A percentile compares a stretch with the other conserved stretches of the same genome.
These are phyloP conservation scores for Syncephalis plumigaleata DNA, from an alignment of 371 early-diverging fungal genomes.

Conservation along the genomic window DNA sequence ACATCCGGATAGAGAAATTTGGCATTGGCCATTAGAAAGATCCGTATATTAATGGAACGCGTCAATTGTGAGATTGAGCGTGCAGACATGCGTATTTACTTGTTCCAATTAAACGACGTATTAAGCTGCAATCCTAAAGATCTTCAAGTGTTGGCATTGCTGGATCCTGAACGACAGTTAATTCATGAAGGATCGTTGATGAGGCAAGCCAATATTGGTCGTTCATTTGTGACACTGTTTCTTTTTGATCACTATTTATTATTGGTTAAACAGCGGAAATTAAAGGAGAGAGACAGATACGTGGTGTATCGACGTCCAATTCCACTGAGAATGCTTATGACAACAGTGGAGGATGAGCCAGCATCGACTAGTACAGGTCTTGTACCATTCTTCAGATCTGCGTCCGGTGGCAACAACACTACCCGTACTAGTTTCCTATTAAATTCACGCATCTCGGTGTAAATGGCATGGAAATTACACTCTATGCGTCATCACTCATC, in stretches of 20 bases:
- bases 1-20: conserved; percentile 56
- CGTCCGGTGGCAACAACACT: conserved; percentile 11
- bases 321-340: conserved; percentile 47
- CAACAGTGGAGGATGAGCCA: conserved; percentile 37
- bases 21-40: conserved; percentile 33
- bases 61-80: conserved; percentile 76
- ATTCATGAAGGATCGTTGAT: conserved; percentile 67
- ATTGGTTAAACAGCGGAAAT: conserved; percentile 46
- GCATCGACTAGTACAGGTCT: conserved; percentile 2
- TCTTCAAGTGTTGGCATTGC: conserved; percentile 48
- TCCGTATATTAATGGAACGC: conserved; percentile 43
- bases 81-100: conserved; percentile 55
- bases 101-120: conserved; percentile 32
- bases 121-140: conserved; percentile 28
- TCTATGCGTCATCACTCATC: conserved; percentile 53
- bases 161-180: conserved; percentile 43
- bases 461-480: conserved; percentile 32
- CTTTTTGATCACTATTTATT: conserved; percentile 76
- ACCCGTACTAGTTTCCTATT: conserved; percentile 36
- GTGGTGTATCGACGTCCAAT: conserved; percentile 55
- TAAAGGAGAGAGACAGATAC: conserved; percentile 33
- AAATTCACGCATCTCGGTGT: conserved; percentile 64
- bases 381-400: conserved; percentile 10
- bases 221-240: conserved; percentile 51
- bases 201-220: conserved; percentile 41